A percentile compares a stretch with the other conserved stretches of the same genome.
These are phyloP conservation scores for Neonectria sp. DNA, from an alignment of 2,329 filamentous ascomycete genomes.

Conservation along the genomic window DNA sequence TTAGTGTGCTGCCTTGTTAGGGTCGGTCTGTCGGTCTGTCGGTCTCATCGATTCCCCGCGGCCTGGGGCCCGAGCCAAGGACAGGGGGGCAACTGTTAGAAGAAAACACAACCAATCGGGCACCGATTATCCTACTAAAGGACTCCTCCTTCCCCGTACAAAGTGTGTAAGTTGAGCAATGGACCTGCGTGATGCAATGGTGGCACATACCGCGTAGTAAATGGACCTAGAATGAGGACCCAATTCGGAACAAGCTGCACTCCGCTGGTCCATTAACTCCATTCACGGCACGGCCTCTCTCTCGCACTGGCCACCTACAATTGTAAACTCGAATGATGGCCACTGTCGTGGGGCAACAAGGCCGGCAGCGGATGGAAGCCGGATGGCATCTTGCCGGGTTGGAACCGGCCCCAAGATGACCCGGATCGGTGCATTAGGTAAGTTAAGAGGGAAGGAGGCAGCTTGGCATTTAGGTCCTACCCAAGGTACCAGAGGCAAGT, in stretches of 20 bases:
- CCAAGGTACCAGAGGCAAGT: not conserved
- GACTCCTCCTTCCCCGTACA: conserved; percentile 6
- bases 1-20: not conserved
- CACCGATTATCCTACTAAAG: conserved; percentile 4
- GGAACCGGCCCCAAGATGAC: not conserved
- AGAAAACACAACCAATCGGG: conserved; percentile 24
- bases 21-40: not conserved
- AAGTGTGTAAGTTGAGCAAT: not conserved
- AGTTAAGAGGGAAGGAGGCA: not conserved
- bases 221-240: not conserved
- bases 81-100: not conserved
- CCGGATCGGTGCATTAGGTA: not conserved
- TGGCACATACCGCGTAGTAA: not conserved
- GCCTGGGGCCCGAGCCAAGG: not conserved
- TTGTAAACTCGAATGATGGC: conserved; percentile 17
- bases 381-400: not conserved
- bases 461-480: not conserved
- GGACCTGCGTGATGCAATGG: conserved; percentile 15
- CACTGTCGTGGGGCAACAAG: not conserved
- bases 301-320: not conserved
- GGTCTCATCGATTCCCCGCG: not conserved
- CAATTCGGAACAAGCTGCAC: not conserved
- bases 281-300: not conserved
- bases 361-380: conserved; percentile 17
- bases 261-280: conserved; percentile 10